Base-by-base conservation (phyloP, 345 rosid species). In the Iberis pinnata region DNA sequence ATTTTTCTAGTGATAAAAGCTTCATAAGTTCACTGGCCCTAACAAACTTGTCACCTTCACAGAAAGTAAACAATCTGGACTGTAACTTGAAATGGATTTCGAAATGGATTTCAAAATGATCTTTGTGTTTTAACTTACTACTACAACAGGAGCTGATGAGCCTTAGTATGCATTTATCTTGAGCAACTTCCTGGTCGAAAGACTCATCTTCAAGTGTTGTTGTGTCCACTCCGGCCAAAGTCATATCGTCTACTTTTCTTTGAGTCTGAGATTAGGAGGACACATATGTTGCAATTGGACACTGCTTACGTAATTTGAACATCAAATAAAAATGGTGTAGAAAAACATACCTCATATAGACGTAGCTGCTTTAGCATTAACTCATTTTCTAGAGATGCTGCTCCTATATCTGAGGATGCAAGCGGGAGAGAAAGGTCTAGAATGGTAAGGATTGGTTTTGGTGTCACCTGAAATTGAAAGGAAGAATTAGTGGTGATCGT, bases 141-240 rank as follows among this genome's bases (percentile, higher is more conserved):
- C 75, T 80, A 71, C 98, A 92, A 61, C 98, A 88, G n/a, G 94
- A 77, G 29, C 86, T 94, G 46, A 88, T 81, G 56, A 92, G 90
- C 72, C 82, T 68, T 66, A 92, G 69, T 54, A 92, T 88, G 71
- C 97, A 88, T 77, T 72, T 79, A 68, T 92, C 98, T 75, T 83
- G 98, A 65, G 95, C 81, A 24, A 86, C 81, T 72, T 85, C 90
- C 13, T 68, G 41, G 51, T 70, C 75, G 49, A 85, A 92, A 70
- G 88, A 88, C 48, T 81, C 86, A n/a, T 92, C 89, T 51, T 83
- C 96, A 18, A 88, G 83, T 20, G 70, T 53, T 46, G 67, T 45
- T 15, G 81, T 59, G 66, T 88, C 80, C 66, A 77, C 67, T 56
- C 88, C 81, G 22, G 67, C 73, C 43, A 20, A 54, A 58, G 75